Base-by-base conservation (phyloP, 345 rosid species). In the Acer campestre region DNA sequence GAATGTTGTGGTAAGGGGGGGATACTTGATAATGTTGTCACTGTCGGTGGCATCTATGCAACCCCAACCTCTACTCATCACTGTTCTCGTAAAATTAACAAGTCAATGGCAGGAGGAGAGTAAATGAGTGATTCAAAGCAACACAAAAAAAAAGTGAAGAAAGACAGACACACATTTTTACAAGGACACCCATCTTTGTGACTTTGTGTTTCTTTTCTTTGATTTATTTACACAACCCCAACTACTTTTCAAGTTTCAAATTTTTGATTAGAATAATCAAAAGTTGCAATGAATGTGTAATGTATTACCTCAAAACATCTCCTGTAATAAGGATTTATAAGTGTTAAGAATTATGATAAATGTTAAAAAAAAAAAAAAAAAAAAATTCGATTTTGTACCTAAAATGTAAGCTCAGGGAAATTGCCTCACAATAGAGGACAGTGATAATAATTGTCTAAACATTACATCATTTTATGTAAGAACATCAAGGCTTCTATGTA, bases 11-110 rank as follows among this genome's bases (percentile, higher is more conserved):
- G 78, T 67, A 48, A 20, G 67, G 78, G 74, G 72, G 48, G 61
- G 48, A 25, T n/a, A 27, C 16, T 67, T 59, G 68, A 71, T 71
- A 20, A 68, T 65, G 67, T 68, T 73, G 84, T 77, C 80, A 73
- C 78, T 77, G 80, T 81, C 84, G 78, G 80, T 73, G 80, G 67
- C 66, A 59, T 77, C 58, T 46, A 40, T 10, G 64, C 51, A 76
- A 81, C 75, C 78, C 84, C 78, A 68, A 73, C 80, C 80, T 77
- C 81, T 61, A 51, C 78, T 42, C 71, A 18, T 22, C 40, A 23
- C 77, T 29, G 12, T 29, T 13, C 58, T 14, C n/a, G 16, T 16
- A 1, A 53, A 6, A 16, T 14, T 18, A 17, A 53, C 7, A 14
- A 53, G n/a, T 53, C 55, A 18, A 8, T 46, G 72, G 20, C 38